These are phyloP conservation scores for Linnemannia zychae DNA, from an alignment of 192 early-diverging fungal genomes.

Conservation along the genomic window DNA sequence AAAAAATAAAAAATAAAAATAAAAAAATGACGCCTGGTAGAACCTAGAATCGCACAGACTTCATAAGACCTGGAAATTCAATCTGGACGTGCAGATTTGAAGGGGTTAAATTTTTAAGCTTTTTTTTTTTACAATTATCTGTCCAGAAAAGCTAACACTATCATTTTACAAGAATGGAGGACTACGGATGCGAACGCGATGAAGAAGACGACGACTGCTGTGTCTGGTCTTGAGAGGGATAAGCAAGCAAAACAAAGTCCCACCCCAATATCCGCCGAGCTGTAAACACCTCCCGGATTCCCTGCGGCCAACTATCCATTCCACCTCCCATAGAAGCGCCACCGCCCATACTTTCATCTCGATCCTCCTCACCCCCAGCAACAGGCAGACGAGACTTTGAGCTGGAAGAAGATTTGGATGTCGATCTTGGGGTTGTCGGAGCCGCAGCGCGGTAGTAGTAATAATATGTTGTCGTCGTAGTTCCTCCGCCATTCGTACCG, in stretches of 20 bases:
- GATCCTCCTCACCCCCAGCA: background rate
- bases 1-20: background rate
- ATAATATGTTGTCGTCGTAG: constrained; percentile 35
- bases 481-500: background rate
- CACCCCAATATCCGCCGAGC: constrained; percentile 36
- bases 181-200: background rate
- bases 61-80: too few relatives aligned
- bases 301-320: constrained; percentile 30
- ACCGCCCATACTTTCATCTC: background rate
- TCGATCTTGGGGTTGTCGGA: background rate
- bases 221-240: constrained; percentile 26
- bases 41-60: too few relatives aligned
- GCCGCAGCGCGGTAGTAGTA: constrained; percentile 44
- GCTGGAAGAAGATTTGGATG: background rate
- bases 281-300: constrained; percentile 48
- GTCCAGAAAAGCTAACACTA: too few relatives aligned
- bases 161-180: too few relatives aligned
- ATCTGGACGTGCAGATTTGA: too few relatives aligned
- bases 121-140: too few relatives aligned
- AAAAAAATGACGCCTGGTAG: too few relatives aligned
- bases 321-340: background rate
- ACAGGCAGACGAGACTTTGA: background rate
- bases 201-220: background rate
- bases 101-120: too few relatives aligned
- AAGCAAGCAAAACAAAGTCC: constrained; percentile 49